A percentile compares a stretch with the other conserved stretches of the same genome.
Conservation (phyloP, 2,329 filamentous ascomycete genomes). For the Fusarium euwallaceae region DNA sequence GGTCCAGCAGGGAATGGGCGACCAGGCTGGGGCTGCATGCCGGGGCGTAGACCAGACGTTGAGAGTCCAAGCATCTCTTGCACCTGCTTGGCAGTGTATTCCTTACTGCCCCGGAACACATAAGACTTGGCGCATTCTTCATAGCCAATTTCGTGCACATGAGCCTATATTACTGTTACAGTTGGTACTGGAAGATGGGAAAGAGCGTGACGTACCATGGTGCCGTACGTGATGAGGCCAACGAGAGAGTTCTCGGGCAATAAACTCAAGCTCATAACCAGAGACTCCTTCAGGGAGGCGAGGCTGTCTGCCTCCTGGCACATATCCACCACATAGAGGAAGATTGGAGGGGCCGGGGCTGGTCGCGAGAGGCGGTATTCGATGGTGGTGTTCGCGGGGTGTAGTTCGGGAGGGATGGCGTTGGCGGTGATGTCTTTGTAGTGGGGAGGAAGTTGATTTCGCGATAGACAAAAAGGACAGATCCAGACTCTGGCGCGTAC, state of each 20-base stretch:
- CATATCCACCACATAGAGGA: constrained; percentile 88
- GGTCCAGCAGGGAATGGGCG: constrained; percentile 82
- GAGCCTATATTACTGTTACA: constrained; percentile 68
- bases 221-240: constrained; percentile 88
- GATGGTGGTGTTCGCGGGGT: constrained; percentile 88
- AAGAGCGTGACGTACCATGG: constrained; percentile 75
- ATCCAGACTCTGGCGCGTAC: constrained; percentile 88
- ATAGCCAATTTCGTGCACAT: constrained; percentile 98
- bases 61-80: constrained; percentile 97
- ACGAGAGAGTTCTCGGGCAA: constrained; percentile 86
- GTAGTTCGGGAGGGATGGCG: constrained; percentile 85
- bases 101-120: constrained; percentile 97
- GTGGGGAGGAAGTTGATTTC: constrained; percentile 85
- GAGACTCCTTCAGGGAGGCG: constrained; percentile 84
- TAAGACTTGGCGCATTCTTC: constrained; percentile 98
- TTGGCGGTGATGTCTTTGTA: constrained; percentile 92
- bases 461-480: constrained; percentile 87
- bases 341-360: constrained; percentile 88
- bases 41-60: constrained; percentile 79
- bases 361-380: constrained; percentile 86
- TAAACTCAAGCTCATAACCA: constrained; percentile 87
- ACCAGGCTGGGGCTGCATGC: constrained; percentile 80
- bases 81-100: constrained; percentile 98
- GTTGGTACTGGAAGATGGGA: background rate
- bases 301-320: constrained; percentile 91